A percentile compares a stretch with the other conserved stretches of the same genome.
These are phyloP conservation scores for Filosporella fistucella DNA, from an alignment of 495 filamentous ascomycete species.

Conservation along the genomic window DNA sequence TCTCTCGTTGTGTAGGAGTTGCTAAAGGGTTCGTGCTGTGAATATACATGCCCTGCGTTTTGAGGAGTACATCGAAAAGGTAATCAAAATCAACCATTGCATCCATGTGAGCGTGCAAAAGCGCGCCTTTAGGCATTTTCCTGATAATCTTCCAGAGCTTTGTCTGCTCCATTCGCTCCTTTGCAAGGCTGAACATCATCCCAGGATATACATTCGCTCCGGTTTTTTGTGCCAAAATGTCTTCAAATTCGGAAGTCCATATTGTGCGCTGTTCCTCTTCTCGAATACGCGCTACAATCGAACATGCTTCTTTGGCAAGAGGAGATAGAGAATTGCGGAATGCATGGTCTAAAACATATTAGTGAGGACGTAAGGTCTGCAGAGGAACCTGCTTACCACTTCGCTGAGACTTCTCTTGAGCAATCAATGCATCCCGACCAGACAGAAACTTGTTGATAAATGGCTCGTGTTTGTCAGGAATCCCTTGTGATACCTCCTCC, in stretches of 20 bases:
- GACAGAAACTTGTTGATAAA: conserved; percentile 76
- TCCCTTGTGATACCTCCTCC: conserved; percentile 42
- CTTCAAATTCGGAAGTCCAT: conserved; percentile 68
- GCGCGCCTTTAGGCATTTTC: conserved; percentile 84
- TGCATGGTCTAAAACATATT: conserved; percentile 38
- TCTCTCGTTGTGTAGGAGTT: conserved; percentile 9
- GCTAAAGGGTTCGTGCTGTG: conserved; percentile 35
- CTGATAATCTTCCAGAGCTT: conserved; percentile 82
- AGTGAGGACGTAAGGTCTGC: conserved; percentile 4
- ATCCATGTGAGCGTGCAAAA: conserved; percentile 85
- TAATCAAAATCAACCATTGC: conserved; percentile 86
- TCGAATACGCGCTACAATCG: conserved; percentile 74
- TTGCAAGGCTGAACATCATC: conserved; percentile 84
- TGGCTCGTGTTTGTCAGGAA: conserved; percentile 55
- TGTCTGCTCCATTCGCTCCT: conserved; percentile 72
- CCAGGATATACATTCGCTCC: conserved; percentile 66
- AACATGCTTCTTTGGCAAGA: conserved; percentile 66
- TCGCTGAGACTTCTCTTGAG: conserved; percentile 73
- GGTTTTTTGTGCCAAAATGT: conserved; percentile 49
- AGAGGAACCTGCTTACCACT: conserved; percentile 54
- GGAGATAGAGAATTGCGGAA: conserved; percentile 69
- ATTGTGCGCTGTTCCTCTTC: conserved; percentile 65
- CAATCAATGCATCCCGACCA: conserved; percentile 72
- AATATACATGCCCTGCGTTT: conserved; percentile 73
- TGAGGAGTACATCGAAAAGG: conserved; percentile 64